phyloP scores from a whole-genome alignment of 768 basidiomycete genomes.

The Macrolepiota albuminosa region DNA sequence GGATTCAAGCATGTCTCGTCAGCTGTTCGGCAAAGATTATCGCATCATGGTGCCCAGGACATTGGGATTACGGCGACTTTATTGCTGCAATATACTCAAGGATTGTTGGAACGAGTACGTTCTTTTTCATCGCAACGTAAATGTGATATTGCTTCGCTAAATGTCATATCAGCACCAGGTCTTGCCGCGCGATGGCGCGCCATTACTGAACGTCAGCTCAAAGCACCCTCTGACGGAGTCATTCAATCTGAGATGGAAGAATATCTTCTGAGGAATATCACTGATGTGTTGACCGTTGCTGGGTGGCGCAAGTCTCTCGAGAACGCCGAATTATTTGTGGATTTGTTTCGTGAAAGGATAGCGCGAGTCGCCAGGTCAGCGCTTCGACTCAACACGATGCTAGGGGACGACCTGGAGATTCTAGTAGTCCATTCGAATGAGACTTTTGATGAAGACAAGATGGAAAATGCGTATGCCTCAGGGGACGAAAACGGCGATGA shows the following conservation, averaged over 20 bases:
- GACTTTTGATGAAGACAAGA: not conserved
- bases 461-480: not conserved
- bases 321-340: not conserved
- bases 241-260: slow-evolving; percentile 15
- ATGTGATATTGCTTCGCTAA: not conserved
- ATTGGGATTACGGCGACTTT: slow-evolving; percentile 38
- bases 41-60: slow-evolving; percentile 37
- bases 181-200: slow-evolving; percentile 22
- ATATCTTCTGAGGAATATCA: not conserved
- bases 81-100: slow-evolving; percentile 31
- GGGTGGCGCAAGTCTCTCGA: not conserved
- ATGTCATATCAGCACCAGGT: slow-evolving; percentile 11
- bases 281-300: not conserved
- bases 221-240: slow-evolving; percentile 16
- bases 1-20: slow-evolving; percentile 27
- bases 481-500: not conserved
- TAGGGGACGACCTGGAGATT: not conserved
- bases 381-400: not conserved
- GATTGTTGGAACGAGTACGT: slow-evolving; percentile 32
- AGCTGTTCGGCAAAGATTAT: slow-evolving; percentile 34
- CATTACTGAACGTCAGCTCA: slow-evolving; percentile 21
- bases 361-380: not conserved
- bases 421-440: not conserved
- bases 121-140: not conserved
- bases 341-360: not conserved